Evolutionary conservation across 2,329 filamentous ascomycete species (phyloP).

Genomic region (Sarocladium kiliense): DNA sequence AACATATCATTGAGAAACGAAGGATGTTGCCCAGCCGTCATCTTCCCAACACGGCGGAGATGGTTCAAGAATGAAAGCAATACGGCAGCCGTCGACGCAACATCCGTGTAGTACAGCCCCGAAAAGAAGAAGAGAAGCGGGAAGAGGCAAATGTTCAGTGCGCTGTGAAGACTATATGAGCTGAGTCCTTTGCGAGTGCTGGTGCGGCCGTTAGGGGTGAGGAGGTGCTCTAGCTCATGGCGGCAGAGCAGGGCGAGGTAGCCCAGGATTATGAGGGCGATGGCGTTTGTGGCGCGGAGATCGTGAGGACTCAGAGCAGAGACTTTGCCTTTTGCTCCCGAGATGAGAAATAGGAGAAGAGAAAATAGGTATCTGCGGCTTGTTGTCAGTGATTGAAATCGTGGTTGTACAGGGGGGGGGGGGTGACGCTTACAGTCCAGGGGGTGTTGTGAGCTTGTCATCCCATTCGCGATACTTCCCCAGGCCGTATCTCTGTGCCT

Average conservation of each 20-base stretch:
- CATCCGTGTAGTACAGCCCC: conserved; percentile 89
- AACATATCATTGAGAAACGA: conserved; percentile 22
- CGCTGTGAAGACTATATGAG: conserved; percentile 50
- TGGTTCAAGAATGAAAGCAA: conserved; percentile 62
- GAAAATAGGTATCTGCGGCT: conserved; percentile 41
- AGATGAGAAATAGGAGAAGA: conserved; percentile 18
- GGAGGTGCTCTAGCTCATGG: conserved; percentile 41
- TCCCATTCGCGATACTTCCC: conserved; percentile 79
- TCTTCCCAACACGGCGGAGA: conserved; percentile 33
- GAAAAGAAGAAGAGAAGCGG: conserved; percentile 96
- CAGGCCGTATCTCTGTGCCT: conserved; percentile 81
- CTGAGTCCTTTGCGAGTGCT: background rate
- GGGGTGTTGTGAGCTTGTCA: conserved; percentile 94
- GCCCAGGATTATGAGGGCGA: conserved; percentile 33
- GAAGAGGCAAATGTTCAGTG: conserved; percentile 77
- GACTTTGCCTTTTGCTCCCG: conserved; percentile 11
- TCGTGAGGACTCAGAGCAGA: conserved; percentile 13
- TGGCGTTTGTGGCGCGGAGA: conserved; percentile 45
- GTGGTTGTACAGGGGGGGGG: background rate
- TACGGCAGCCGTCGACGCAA: conserved; percentile 73
- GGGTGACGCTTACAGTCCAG: conserved; percentile 66
- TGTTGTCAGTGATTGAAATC: background rate
- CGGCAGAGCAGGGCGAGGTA: conserved; percentile 47
- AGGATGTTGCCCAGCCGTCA: background rate
- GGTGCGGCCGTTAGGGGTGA: conserved; percentile 13